These are phyloP conservation scores for Chenopodium album DNA, from an alignment of 148 eudicot species.

Conservation along the genomic window DNA sequence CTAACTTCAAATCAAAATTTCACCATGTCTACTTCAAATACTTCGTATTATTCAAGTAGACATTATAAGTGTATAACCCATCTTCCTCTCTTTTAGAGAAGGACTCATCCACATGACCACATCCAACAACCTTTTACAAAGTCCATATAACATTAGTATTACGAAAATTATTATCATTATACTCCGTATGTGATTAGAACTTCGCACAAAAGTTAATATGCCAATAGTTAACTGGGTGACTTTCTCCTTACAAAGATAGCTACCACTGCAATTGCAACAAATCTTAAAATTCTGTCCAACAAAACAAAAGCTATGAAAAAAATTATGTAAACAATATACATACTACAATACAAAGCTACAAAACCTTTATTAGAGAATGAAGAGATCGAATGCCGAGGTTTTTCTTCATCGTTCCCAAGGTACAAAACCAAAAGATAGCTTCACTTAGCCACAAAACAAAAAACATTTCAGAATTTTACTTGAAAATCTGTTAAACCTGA, in stretches of 20 bases:
- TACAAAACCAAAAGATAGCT: slow-evolving; percentile 8
- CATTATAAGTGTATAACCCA: no score
- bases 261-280: not conserved
- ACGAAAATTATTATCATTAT: no score
- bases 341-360: not conserved
- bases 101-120: no score
- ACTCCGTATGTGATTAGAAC: no score
- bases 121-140: no score
- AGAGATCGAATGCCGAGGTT: slow-evolving; percentile 10
- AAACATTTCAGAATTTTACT: not conserved
- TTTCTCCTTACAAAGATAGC: not conserved
- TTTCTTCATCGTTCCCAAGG: slow-evolving; percentile 1
- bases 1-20: no score
- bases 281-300: not conserved
- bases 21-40: no score
- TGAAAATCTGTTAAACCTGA: slow-evolving; percentile 6
- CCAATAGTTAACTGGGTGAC: no score
- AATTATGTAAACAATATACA: not conserved
- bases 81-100: no score
- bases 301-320: not conserved
- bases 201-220: no score
- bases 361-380: slow-evolving; percentile 21
- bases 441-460: slow-evolving; percentile 2
- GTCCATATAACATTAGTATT: no score
- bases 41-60: no score